Evolutionary conservation across 2,329 filamentous ascomycete species (phyloP).

Genomic region (Dothiorella sarmentorum): DNA sequence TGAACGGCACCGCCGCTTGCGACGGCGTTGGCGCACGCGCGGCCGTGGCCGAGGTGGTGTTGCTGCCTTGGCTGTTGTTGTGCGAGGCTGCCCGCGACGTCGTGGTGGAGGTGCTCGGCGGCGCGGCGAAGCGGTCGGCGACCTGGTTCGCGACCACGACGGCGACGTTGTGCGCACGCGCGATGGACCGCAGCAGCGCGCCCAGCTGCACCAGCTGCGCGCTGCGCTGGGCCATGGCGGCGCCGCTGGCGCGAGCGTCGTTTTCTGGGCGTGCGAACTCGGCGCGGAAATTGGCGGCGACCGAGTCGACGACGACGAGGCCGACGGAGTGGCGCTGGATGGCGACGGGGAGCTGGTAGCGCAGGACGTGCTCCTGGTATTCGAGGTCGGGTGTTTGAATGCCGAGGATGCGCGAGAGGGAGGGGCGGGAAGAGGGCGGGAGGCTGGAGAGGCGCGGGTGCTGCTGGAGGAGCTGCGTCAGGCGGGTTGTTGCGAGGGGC

Average conservation of each 20-base stretch:
- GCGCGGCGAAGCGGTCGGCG: conserved; percentile 70
- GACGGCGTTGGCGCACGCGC: conserved; percentile 18
- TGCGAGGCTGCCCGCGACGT: conserved; percentile 29
- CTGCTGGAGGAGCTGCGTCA: conserved; percentile 70
- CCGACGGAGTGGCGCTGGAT: conserved; percentile 73
- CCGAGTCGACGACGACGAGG: conserved; percentile 81
- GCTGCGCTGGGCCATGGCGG: conserved; percentile 68
- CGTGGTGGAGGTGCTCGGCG: conserved; percentile 7
- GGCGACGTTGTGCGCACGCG: conserved; percentile 69
- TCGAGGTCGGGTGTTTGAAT: conserved; percentile 87
- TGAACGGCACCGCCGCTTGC: conserved; percentile 32
- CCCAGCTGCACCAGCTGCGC: conserved; percentile 75
- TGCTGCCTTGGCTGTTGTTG: conserved; percentile 25
- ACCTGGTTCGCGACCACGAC: conserved; percentile 95
- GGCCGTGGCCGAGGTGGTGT: conserved; percentile 5
- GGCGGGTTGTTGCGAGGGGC: conserved; percentile 73
- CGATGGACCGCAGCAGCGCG: conserved; percentile 70
- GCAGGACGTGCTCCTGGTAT: conserved; percentile 90
- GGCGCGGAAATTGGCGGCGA: conserved; percentile 92
- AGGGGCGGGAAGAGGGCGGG: conserved; percentile 49
- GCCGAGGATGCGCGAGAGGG: conserved; percentile 72
- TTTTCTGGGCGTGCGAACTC: conserved; percentile 66
- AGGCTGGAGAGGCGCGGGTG: conserved; percentile 59
- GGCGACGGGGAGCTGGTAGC: conserved; percentile 86
- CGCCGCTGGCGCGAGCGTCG: conserved; percentile 26